Conservation (phyloP, 164 flowering plant genomes). For the Aristolochia fimbriata region DNA sequence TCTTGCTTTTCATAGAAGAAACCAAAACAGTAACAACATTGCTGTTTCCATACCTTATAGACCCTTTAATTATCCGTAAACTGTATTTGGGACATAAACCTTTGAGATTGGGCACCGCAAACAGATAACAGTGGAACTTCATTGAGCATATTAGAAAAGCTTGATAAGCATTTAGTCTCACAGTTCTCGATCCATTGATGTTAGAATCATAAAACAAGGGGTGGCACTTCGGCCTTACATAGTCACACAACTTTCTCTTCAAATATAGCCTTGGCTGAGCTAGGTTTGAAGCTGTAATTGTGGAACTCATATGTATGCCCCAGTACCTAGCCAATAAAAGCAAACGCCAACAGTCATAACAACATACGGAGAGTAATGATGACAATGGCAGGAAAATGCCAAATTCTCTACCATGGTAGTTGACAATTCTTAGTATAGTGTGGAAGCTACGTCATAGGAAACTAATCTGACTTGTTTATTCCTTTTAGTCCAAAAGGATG, state of each 20-base stretch:
- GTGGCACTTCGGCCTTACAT: slow-evolving; percentile 80
- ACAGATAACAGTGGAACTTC: slow-evolving; percentile 77
- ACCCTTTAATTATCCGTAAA: slow-evolving; percentile 25
- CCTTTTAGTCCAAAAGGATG: not conserved
- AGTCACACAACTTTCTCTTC: slow-evolving; percentile 41
- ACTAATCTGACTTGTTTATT: not conserved
- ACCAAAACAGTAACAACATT: not conserved
- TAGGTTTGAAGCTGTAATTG: slow-evolving; percentile 53
- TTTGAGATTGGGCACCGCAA: slow-evolving; percentile 29
- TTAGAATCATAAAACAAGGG: slow-evolving; percentile 73
- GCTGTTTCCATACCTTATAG: slow-evolving; percentile 44
- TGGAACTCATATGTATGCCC: slow-evolving; percentile 55
- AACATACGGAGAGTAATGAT: not conserved
- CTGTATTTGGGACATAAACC: slow-evolving; percentile 17
- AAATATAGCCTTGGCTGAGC: slow-evolving; percentile 36
- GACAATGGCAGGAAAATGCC: not conserved
- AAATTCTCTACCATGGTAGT: no score
- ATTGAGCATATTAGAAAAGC: slow-evolving; percentile 74
- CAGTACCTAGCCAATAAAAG: slow-evolving; percentile 40
- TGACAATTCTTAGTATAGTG: not conserved
- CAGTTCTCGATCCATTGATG: slow-evolving; percentile 61
- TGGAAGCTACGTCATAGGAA: not conserved
- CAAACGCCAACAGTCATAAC: not conserved
- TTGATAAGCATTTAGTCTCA: slow-evolving; percentile 80
- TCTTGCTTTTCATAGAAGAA: not conserved